Base-by-base conservation (phyloP, 2,329 filamentous ascomycete species). In the Cadophora gregata region DNA sequence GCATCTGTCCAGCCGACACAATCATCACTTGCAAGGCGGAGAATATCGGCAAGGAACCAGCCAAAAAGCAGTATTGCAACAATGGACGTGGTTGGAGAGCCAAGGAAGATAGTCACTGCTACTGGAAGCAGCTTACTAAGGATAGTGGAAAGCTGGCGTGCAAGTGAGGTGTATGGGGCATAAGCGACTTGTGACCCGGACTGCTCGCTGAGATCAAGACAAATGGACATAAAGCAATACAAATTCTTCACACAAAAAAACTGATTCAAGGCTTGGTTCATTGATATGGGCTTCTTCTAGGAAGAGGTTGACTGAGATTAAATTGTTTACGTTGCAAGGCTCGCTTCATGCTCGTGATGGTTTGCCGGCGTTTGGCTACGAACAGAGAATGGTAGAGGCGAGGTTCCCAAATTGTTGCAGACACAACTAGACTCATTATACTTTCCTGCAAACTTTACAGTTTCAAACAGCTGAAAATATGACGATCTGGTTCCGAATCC, bases 1-100 rank as follows among this genome's bases (percentile, higher is more conserved):
- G 51, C 2, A 24, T 21, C 31, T 56, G 51, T 21, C 51, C 51
- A 21, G 51, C 29, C 21, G n/a, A 56, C 12, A 31, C 51, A 9
- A 56, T 56, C 51, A 56, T 56, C 16, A 56, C 29, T 12, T 56
- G 51, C 51, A 56, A 36, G 51, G 36, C 36, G 29, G 36, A 36
- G 7, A 56, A 56, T 10, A 8, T 56, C 14, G 19, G 51, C 29
- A 36, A 36, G 9, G 12, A n/a, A 24, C 51, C 51, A n/a, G 36
- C 36, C 10, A 29, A 36, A 10, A 36, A 36, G 1, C 51, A 56
- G 29, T 56, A 56, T 24, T 56, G 51, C 19, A 36, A 33, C 36
- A n/a, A n/a, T n/a, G n/a, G n/a, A n/a, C 29, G 1, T 5, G 36
- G 19, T 36, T 31, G 51, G 51, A 27, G 3, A 10, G 3, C 3